Base-by-base conservation (phyloP, 176 grass and related monocot species). In the Aegilops umbellulata region DNA sequence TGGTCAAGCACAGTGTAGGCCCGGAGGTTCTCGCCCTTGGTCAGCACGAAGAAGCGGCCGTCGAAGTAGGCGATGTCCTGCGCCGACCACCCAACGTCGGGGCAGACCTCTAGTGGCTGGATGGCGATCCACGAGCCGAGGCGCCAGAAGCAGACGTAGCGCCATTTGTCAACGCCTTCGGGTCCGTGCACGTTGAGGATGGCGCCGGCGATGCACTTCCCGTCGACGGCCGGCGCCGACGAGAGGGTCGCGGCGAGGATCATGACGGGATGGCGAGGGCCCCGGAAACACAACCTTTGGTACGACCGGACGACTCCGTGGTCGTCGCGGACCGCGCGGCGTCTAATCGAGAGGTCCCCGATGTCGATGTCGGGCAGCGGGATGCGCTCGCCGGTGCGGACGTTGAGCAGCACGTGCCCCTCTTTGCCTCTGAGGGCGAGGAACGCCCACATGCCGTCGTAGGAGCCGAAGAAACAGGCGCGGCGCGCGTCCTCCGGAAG, bases 361-460 rank as follows among this genome's bases (percentile, higher is more conserved):
- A 22, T 2, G 19, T 69, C 66, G 66, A 69, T 23, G 67, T 71
- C 68, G 17, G 35, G 68, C 20, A 71, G 35, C 68, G 35, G 20
- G 68, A 71, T 71, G 68, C 68, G 68, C 68, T 71, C 35, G 34
- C 68, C 35, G 68, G 68, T 71, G 68, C 35, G 68, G 68, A 71
- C 2, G 68, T 71, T 71, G 8, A 71, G 68, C 9, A 71, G 68
- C 32, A 71, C 10, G 68, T 71, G 68, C 10, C 35, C 20, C 35
- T 71, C 35, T 23, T 2, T 41, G 68, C 17, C 0, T 10, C 68
- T 0, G 68, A 71, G 68, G 3, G 68, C 20, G 5, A 71, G 35
- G 68, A 71, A 71, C 68, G 68, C 68, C 68, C 68, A 71, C 68
- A 71, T 71, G 68, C 68, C 68, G 10, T 71, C 20, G 35, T 71